Evolutionary conservation across 768 basidiomycete genomes (phyloP).

Genomic region (Lepiota brunneoincarnata): DNA sequence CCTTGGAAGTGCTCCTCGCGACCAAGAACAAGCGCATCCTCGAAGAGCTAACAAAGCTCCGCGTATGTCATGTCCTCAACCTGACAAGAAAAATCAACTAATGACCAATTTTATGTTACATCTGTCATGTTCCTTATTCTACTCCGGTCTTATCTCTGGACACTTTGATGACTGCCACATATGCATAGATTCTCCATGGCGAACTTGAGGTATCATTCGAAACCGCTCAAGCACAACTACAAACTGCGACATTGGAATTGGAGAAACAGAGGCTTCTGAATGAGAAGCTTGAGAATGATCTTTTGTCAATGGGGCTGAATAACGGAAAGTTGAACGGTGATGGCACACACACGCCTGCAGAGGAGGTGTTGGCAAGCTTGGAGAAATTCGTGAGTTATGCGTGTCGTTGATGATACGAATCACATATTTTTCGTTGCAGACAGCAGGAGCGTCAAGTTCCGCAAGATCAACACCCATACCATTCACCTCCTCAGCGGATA

Average conservation of each 20-base stretch:
- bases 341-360: slow-evolving; percentile 24
- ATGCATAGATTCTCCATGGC: slow-evolving; percentile 67
- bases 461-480: slow-evolving; percentile 63
- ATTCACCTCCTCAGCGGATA: slow-evolving; percentile 76
- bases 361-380: slow-evolving; percentile 69
- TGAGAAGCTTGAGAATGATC: slow-evolving; percentile 89
- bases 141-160: not conserved
- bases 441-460: slow-evolving; percentile 24
- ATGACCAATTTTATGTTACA: slow-evolving; percentile 3
- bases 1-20: slow-evolving; percentile 87
- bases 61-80: slow-evolving; percentile 46
- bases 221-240: slow-evolving; percentile 55
- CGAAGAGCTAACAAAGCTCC: slow-evolving; percentile 89
- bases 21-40: slow-evolving; percentile 91
- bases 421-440: not conserved
- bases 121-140: not conserved
- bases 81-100: not conserved
- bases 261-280: slow-evolving; percentile 78
- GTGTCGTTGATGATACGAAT: not conserved
- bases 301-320: slow-evolving; percentile 76
- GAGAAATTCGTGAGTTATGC: slow-evolving; percentile 28
- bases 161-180: not conserved
- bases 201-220: slow-evolving; percentile 76
- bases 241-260: slow-evolving; percentile 58
- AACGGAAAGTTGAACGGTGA: slow-evolving; percentile 20